Evolutionary conservation across 768 basidiomycete genomes (phyloP).

Genomic region (Tremella fuciformis): DNA sequence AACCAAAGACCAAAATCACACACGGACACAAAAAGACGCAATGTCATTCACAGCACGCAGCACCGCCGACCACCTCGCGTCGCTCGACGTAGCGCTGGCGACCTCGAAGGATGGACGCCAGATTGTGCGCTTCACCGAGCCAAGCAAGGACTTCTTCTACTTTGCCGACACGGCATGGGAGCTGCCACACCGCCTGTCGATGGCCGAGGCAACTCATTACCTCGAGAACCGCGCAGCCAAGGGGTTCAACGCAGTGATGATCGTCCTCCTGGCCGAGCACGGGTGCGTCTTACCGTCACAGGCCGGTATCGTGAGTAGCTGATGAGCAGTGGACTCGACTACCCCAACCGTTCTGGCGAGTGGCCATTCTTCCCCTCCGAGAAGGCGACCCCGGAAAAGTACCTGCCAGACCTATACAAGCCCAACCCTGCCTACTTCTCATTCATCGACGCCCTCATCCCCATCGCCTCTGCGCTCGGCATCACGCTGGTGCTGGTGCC

Average conservation of each 20-base stretch:
- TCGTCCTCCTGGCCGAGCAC: constrained; percentile 14
- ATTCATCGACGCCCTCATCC: constrained; percentile 17
- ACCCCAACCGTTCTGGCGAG: constrained; percentile 25
- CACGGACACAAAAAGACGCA: neutral
- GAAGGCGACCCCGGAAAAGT: constrained; percentile 3
- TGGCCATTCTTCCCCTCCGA: constrained; percentile 13
- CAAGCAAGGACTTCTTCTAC: constrained; percentile 8
- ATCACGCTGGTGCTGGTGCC: constrained; percentile 20
- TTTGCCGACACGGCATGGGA: constrained; percentile 16
- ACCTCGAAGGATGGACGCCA: neutral
- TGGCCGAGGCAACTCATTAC: constrained; percentile 6
- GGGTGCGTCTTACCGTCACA: neutral
- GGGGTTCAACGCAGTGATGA: constrained; percentile 15
- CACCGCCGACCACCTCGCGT: constrained; percentile 3
- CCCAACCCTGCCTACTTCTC: constrained; percentile 24
- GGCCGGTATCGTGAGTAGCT: neutral
- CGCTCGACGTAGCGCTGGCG: constrained; percentile 4
- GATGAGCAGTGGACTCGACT: constrained; percentile 2
- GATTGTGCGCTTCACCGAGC: constrained; percentile 4
- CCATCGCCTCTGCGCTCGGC: constrained; percentile 10
- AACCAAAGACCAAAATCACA: too few species aligned
- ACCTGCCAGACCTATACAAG: constrained; percentile 10
- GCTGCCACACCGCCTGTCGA: constrained; percentile 12
- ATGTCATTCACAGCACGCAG: constrained; percentile 1
- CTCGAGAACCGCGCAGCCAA: constrained; percentile 11